Conservation (phyloP, 306 rosid genomes). For the Glycine tomentella region DNA sequence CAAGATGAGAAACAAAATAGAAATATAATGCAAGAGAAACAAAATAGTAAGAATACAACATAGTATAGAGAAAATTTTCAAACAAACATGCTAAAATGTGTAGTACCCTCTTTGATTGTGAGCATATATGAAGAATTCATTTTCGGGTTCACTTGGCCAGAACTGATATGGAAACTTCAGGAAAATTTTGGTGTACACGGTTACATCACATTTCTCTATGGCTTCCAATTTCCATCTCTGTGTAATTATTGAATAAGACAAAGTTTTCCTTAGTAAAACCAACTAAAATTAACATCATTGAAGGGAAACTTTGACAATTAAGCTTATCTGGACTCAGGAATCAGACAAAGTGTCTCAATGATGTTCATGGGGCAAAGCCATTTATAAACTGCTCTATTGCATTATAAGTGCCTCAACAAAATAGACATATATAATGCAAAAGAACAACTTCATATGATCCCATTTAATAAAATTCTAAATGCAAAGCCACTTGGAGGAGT, state of each 20-base stretch:
- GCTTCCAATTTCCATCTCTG: conserved; percentile 94
- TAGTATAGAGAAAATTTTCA: background rate
- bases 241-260: conserved; percentile 46
- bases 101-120: conserved; percentile 93
- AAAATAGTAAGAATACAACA: background rate
- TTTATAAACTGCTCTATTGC: too few species aligned
- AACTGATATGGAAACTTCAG: conserved; percentile 85
- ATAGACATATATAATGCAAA: too few species aligned
- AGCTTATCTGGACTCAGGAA: too few species aligned
- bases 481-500: too few species aligned
- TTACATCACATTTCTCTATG: conserved; percentile 83
- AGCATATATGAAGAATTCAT: conserved; percentile 97
- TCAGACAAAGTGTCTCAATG: too few species aligned
- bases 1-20: conserved; percentile 33
- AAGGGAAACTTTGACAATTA: background rate
- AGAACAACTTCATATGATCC: too few species aligned
- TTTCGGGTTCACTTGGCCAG: conserved; percentile 91
- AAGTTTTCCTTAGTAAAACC: background rate
- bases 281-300: conserved; percentile 3
- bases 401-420: too few species aligned
- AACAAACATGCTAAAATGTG: conserved; percentile 96
- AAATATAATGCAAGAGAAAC: conserved; percentile 2
- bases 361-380: too few species aligned
- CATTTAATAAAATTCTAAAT: too few species aligned
- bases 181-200: conserved; percentile 92